Percentiles rank a stretch among this genome's conserved stretches.
Conservation (phyloP, 257 asterid genomes). For the Ilex asprella region DNA sequence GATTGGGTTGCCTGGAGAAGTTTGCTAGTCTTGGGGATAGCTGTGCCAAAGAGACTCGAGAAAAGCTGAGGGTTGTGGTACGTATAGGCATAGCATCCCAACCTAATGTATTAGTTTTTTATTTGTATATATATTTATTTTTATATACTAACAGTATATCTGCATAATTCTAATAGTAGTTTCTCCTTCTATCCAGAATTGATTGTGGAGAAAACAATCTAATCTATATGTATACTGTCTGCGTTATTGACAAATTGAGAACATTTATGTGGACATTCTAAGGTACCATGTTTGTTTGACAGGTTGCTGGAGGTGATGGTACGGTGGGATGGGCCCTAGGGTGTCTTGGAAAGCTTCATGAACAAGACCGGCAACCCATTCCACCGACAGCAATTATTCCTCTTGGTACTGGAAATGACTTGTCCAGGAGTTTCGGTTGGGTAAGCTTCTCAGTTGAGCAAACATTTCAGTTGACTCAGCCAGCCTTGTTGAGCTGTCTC, state of each 20-base stretch:
- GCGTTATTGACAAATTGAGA: no score
- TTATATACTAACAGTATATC: no score
- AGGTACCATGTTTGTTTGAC: constrained; percentile 27
- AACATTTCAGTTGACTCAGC: constrained; percentile 9
- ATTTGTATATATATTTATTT: no score
- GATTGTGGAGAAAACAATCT: no score
- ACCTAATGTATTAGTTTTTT: constrained; percentile 3
- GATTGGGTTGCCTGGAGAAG: constrained; percentile 86
- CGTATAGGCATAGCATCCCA: constrained; percentile 6
- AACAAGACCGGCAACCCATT: constrained; percentile 53
- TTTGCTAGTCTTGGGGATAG: constrained; percentile 72
- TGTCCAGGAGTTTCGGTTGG: constrained; percentile 96
- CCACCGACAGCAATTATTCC: constrained; percentile 88
- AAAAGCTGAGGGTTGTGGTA: constrained; percentile 94
- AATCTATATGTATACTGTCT: not conserved
- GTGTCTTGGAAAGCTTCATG: constrained; percentile 80
- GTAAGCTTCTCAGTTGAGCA: constrained; percentile 35
- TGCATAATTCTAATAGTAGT: not conserved
- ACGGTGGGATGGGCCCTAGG: constrained; percentile 99
- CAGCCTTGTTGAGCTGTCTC: constrained; percentile 17
- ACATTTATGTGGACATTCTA: constrained; percentile 6
- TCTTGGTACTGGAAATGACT: constrained; percentile 97
- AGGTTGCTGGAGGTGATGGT: constrained; percentile 99
- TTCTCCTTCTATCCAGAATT: not conserved
- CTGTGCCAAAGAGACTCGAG: constrained; percentile 74